Conservation (phyloP, 1,139 yeast genomes). For the Pichia sp. region DNA sequence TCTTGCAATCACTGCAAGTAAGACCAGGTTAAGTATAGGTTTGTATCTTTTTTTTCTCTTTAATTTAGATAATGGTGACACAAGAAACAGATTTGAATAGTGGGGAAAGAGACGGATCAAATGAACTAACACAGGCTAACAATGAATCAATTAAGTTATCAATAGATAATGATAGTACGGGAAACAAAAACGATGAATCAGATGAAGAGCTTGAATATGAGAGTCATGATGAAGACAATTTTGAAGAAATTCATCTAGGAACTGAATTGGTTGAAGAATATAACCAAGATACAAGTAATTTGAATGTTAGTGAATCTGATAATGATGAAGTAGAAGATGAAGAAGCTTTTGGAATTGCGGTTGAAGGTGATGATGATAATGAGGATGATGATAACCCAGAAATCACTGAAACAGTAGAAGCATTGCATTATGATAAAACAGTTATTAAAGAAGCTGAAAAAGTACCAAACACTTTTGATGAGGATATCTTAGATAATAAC, state of each 20-base stretch:
- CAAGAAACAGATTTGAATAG: too few species aligned
- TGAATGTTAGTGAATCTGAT: slow-evolving; percentile 1
- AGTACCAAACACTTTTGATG: background rate
- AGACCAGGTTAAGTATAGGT: too few species aligned
- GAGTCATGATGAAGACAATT: slow-evolving; percentile 8
- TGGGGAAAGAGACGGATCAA: too few species aligned
- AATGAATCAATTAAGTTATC: background rate
- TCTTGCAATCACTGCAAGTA: too few species aligned
- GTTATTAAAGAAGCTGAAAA: background rate
- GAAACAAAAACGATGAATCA: background rate
- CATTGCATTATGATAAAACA: background rate
- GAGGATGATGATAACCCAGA: background rate
- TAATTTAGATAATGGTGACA: too few species aligned
- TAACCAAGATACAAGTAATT: background rate
- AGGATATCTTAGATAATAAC: background rate
- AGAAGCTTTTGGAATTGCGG: slow-evolving; percentile 4
- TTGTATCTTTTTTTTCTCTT: too few species aligned
- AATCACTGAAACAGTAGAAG: background rate
- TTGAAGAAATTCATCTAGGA: slow-evolving; percentile 3
- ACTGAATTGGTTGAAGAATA: slow-evolving; percentile 1
- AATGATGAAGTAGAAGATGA: slow-evolving; percentile 3
- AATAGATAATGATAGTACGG: background rate
- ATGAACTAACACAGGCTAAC: too few species aligned
- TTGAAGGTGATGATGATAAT: slow-evolving; percentile 5
- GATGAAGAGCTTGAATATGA: slow-evolving; percentile 12